Conservation (phyloP, 2,329 filamentous ascomycete genomes). For the Cladosporium sp. region DNA sequence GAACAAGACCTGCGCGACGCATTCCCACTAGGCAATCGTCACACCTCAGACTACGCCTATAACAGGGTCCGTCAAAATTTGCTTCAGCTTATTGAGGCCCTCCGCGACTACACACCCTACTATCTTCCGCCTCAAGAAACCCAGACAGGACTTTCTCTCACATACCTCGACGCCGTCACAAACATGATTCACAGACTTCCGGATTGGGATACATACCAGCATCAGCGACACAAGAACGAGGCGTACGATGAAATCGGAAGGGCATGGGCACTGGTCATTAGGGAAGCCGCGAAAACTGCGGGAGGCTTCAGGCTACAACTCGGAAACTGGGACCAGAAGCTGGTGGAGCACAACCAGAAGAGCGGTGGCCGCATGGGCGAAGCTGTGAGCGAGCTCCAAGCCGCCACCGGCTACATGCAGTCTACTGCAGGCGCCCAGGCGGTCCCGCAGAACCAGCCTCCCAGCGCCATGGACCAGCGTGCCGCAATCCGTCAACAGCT, state of each 20-base stretch:
- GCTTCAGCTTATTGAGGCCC: constrained; percentile 77
- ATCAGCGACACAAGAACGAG: constrained; percentile 90
- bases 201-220: constrained; percentile 83
- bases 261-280: constrained; percentile 89
- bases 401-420: constrained; percentile 76
- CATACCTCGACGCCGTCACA: constrained; percentile 86
- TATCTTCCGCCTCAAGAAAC: constrained; percentile 89
- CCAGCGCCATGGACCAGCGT: constrained; percentile 36
- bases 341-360: constrained; percentile 83
- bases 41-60: constrained; percentile 89
- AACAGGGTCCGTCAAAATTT: constrained; percentile 85
- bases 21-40: constrained; percentile 81
- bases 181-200: constrained; percentile 86
- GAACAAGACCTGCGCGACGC: constrained; percentile 74
- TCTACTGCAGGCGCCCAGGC: constrained; percentile 39
- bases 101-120: constrained; percentile 92
- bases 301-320: constrained; percentile 88
- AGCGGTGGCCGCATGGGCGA: constrained; percentile 78
- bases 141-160: constrained; percentile 78
- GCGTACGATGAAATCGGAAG: constrained; percentile 95
- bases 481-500: constrained; percentile 53
- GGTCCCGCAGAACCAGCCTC: constrained; percentile 13
- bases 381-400: constrained; percentile 75
- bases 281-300: constrained; percentile 85
- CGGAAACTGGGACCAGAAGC: constrained; percentile 86